These are phyloP conservation scores for Micractinium sp. DNA, from an alignment of 139 green algal species.

Conservation along the genomic window DNA sequence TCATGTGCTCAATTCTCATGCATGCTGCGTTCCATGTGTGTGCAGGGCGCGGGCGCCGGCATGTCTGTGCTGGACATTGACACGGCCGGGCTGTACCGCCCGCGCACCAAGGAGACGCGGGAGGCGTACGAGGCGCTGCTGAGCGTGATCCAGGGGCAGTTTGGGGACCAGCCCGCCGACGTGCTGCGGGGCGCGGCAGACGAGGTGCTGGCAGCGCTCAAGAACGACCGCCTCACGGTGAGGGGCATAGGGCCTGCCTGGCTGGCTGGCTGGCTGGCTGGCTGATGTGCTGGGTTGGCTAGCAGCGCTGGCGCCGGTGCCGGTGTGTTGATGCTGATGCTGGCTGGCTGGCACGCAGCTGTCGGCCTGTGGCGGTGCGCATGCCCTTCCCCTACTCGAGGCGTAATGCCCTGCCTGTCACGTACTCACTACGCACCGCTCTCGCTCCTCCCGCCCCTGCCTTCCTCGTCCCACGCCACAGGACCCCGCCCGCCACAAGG, in stretches of 20 bases:
- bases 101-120: constrained; percentile 86
- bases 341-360: neutral
- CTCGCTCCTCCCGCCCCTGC: too few relatives aligned
- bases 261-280: neutral
- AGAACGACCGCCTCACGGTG: constrained; percentile 76
- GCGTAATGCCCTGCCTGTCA: too few relatives aligned
- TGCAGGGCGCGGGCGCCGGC: constrained; percentile 19
- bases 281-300: neutral
- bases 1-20: too few relatives aligned
- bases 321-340: neutral
- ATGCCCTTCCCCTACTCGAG: too few relatives aligned
- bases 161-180: constrained; percentile 95
- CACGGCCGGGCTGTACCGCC: constrained; percentile 75
- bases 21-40: too few relatives aligned
- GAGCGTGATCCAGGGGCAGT: constrained; percentile 77
- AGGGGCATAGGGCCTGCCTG: neutral
- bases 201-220: constrained; percentile 94
- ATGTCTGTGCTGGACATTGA: constrained; percentile 85
- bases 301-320: neutral
- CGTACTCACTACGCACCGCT: too few relatives aligned
- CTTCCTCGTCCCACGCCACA: neutral
- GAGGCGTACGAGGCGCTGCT: constrained; percentile 95
- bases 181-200: constrained; percentile 95
- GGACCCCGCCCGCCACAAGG: constrained; percentile 70
- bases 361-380: neutral